phyloP scores from a whole-genome alignment of 768 basidiomycete species.

The Porphyrellus cyaneotinctus region DNA sequence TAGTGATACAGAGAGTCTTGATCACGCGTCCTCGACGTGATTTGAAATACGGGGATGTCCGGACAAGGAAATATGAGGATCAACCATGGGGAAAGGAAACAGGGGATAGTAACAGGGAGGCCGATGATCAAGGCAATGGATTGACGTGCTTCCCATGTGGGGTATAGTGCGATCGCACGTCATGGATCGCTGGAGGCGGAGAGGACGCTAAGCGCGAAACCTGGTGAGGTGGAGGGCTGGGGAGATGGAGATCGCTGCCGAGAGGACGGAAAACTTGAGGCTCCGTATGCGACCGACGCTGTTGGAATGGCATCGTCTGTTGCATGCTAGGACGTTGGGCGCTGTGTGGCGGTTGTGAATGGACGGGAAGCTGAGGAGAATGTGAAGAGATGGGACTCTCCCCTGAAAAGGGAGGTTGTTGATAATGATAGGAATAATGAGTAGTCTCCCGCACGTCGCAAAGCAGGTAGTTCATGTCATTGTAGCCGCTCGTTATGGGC shows the following conservation, averaged over 20 bases:
- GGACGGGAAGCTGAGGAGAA: slow-evolving; percentile 39
- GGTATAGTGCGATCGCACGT: slow-evolving; percentile 36
- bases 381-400: slow-evolving; percentile 41
- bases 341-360: slow-evolving; percentile 31
- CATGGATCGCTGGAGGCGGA: slow-evolving; percentile 35
- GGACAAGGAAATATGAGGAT: slow-evolving; percentile 19
- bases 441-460: slow-evolving; percentile 46
- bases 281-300: slow-evolving; percentile 56
- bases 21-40: slow-evolving; percentile 24
- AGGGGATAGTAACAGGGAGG: slow-evolving; percentile 13
- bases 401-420: slow-evolving; percentile 44
- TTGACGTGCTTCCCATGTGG: slow-evolving; percentile 46
- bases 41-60: slow-evolving; percentile 30
- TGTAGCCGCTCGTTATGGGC: slow-evolving; percentile 44
- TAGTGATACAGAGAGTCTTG: slow-evolving; percentile 33
- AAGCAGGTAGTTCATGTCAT: slow-evolving; percentile 42
- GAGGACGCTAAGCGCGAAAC: slow-evolving; percentile 43
- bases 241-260: slow-evolving; percentile 48
- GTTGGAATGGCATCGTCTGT: slow-evolving; percentile 48
- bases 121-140: slow-evolving; percentile 39
- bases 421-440: slow-evolving; percentile 52
- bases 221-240: slow-evolving; percentile 41
- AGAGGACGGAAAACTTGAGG: slow-evolving; percentile 49
- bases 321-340: slow-evolving; percentile 38
- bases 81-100: slow-evolving; percentile 18